Conservation (phyloP, 2,329 filamentous ascomycete species). For the Fusarium neocosmosporiellum region DNA sequence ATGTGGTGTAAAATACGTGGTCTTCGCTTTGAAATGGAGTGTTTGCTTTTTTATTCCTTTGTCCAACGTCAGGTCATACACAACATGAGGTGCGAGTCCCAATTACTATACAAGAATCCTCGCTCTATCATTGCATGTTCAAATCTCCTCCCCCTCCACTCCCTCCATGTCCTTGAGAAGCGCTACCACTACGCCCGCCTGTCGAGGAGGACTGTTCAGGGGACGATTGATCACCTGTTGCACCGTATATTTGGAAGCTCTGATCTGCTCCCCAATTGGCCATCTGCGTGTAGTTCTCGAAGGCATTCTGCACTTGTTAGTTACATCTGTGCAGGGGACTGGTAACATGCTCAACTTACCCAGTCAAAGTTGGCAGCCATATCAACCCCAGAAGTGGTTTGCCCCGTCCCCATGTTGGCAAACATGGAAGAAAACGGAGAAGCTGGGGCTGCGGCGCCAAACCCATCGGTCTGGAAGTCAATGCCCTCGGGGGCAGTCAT, state of each 20-base stretch:
- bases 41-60: constrained; percentile 28
- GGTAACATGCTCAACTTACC: constrained; percentile 54
- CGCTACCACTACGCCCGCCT: constrained; percentile 35
- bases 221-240: constrained; percentile 42
- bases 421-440: constrained; percentile 68
- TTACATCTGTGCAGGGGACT: background rate
- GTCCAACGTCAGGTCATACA: constrained; percentile 17
- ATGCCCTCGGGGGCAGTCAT: constrained; percentile 46
- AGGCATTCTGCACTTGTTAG: constrained; percentile 59
- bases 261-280: constrained; percentile 64
- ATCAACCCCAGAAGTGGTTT: constrained; percentile 50
- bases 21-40: constrained; percentile 3
- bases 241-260: constrained; percentile 62
- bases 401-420: constrained; percentile 52
- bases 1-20: background rate
- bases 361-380: constrained; percentile 67
- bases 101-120: constrained; percentile 25
- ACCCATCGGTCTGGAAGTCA: constrained; percentile 47
- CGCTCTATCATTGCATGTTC: constrained; percentile 37
- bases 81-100: constrained; percentile 22
- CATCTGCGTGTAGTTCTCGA: constrained; percentile 67
- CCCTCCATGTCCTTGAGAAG: constrained; percentile 18
- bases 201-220: constrained; percentile 41
- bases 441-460: constrained; percentile 41
- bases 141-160: constrained; percentile 19